Evolutionary conservation across 2,329 filamentous ascomycete genomes (phyloP).

Genomic region (Cercospora sp.): DNA sequence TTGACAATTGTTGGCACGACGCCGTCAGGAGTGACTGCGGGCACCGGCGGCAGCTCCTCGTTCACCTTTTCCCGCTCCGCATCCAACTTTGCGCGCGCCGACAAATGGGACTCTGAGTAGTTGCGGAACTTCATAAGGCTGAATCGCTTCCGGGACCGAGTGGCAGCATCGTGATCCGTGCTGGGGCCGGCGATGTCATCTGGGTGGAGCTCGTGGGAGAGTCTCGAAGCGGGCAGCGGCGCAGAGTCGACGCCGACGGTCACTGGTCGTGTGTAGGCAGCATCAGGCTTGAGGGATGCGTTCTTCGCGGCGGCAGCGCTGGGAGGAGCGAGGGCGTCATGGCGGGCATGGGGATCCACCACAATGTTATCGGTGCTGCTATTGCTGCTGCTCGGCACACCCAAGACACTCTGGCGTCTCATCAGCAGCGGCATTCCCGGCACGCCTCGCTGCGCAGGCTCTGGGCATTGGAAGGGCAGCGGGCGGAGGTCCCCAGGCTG

Average conservation of each 20-base stretch:
- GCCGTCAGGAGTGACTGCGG: conserved; percentile 37
- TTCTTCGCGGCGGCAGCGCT: conserved; percentile 19
- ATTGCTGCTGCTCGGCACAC: conserved; percentile 32
- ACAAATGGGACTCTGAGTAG: conserved; percentile 89
- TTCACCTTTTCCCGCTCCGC: conserved; percentile 46
- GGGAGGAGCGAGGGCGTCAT: conserved; percentile 11
- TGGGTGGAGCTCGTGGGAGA: conserved; percentile 32
- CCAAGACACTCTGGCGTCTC: conserved; percentile 48
- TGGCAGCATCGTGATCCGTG: conserved; percentile 23
- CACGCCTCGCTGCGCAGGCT: conserved; percentile 24
- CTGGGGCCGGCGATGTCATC: conserved; percentile 30
- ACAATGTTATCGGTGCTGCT: conserved; percentile 2
- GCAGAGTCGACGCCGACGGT: conserved; percentile 19
- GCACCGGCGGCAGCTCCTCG: conserved; percentile 52
- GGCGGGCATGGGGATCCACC: neutral
- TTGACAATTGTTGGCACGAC: conserved; percentile 74
- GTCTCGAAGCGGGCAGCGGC: conserved; percentile 24
- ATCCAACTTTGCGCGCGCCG: conserved; percentile 71
- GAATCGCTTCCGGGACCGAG: conserved; percentile 52
- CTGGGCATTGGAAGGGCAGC: conserved; percentile 22
- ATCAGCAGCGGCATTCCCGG: conserved; percentile 41
- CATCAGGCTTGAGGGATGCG: conserved; percentile 20
- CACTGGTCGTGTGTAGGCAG: conserved; percentile 20
- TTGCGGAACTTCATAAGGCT: conserved; percentile 77
- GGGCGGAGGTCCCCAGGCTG: neutral